Conservation (phyloP, 352 stramenopile genomes). For the Phytophthora kernoviae region DNA sequence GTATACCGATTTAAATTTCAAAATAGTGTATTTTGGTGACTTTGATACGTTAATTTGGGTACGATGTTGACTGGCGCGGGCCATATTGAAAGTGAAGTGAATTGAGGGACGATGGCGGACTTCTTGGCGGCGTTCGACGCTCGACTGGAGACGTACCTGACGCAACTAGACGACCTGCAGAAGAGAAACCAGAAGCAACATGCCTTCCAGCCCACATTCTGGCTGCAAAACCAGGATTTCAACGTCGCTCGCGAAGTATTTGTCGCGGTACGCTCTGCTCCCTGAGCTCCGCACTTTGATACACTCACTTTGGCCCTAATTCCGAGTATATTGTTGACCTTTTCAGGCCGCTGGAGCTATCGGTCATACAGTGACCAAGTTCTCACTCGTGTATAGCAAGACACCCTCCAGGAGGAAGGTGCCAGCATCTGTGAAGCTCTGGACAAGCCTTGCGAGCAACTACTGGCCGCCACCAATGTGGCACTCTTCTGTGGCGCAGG, state of each 20-base stretch:
- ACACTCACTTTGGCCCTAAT: slow-evolving; percentile 11
- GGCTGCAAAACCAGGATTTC: slow-evolving; percentile 79
- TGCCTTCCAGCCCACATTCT: slow-evolving; percentile 77
- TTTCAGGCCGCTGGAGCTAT: slow-evolving; percentile 68
- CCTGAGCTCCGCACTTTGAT: background rate
- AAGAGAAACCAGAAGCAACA: slow-evolving; percentile 53
- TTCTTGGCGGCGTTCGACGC: slow-evolving; percentile 66
- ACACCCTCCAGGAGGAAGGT: slow-evolving; percentile 64
- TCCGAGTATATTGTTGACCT: slow-evolving; percentile 3
- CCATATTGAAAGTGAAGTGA: slow-evolving; percentile 3
- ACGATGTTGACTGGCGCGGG: background rate
- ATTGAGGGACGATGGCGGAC: slow-evolving; percentile 41
- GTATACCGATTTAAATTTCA: background rate
- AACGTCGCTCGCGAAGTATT: slow-evolving; percentile 82
- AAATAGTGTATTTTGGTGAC: no score
- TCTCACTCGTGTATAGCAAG: slow-evolving; percentile 87
- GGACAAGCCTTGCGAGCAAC: slow-evolving; percentile 78
- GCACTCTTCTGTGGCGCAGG: slow-evolving; percentile 80
- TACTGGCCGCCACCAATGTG: slow-evolving; percentile 76
- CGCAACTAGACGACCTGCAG: slow-evolving; percentile 69
- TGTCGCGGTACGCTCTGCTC: slow-evolving; percentile 48
- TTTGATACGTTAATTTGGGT: slow-evolving; percentile 1
- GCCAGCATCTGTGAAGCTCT: slow-evolving; percentile 82
- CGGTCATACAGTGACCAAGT: slow-evolving; percentile 86
- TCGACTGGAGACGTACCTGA: slow-evolving; percentile 51